phyloP scores from a whole-genome alignment of 2,329 filamentous ascomycete species.

The Ceratocystis cubensis region DNA sequence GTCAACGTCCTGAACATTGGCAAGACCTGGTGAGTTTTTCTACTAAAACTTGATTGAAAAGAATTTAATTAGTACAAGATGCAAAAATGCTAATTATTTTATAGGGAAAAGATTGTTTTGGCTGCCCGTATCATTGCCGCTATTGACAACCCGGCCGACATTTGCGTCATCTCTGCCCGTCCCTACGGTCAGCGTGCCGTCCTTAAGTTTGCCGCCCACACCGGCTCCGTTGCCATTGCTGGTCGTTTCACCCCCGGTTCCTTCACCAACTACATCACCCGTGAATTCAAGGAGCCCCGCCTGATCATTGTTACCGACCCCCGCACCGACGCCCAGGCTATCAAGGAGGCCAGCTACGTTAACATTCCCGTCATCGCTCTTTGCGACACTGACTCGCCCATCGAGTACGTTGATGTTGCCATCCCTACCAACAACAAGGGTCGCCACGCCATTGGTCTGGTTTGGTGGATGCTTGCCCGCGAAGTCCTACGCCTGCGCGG shows the following conservation, averaged over 20 bases:
- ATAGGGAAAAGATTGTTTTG: conserved; percentile 98
- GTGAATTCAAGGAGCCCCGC: conserved; percentile 99
- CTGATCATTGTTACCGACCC: conserved; percentile 99
- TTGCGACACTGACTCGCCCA: conserved; percentile 97
- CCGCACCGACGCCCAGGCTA: conserved; percentile 98
- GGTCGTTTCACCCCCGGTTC: conserved; percentile 99
- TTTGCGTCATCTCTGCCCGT: conserved; percentile 98
- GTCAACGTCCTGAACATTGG: conserved; percentile 99
- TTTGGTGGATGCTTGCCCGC: conserved; percentile 99
- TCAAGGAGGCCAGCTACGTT: conserved; percentile 99
- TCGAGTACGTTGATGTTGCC: conserved; percentile 98
- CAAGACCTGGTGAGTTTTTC: conserved; percentile 81
- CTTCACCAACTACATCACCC: conserved; percentile 99
- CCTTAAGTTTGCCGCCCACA: conserved; percentile 99
- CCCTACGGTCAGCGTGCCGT: conserved; percentile 99
- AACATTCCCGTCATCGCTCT: conserved; percentile 99
- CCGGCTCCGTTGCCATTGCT: conserved; percentile 92
- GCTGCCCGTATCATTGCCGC: conserved; percentile 97
- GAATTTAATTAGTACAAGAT: background rate
- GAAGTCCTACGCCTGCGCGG: conserved; percentile 98
- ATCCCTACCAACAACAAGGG: conserved; percentile 99
- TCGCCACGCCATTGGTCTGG: conserved; percentile 92
- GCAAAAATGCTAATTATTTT: conserved; percentile 24
- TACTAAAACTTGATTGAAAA: background rate
- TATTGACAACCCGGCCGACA: conserved; percentile 98